Base-by-base conservation (phyloP, 2,329 filamentous ascomycete species). In the Parastagonospora avenae region DNA sequence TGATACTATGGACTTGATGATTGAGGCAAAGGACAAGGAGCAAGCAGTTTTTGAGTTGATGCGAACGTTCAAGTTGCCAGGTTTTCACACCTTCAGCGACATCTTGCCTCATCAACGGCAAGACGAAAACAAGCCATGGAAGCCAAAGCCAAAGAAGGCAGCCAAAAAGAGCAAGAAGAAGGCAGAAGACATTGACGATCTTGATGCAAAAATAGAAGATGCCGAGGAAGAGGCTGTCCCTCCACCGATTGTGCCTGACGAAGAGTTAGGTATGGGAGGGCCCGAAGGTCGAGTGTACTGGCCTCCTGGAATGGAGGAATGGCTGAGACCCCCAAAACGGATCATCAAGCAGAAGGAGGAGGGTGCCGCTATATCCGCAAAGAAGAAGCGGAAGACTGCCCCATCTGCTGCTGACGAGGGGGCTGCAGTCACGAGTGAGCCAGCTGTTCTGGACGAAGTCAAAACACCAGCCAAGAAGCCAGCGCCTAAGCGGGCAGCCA, bases 21-120 rank as follows among this genome's bases (percentile, higher is more conserved):
- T 97, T 53, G 93, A 97, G 76, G 93, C 93, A 41, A 97, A 97
- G 72, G 93, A 97, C 68, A 97, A 97, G 74, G 93, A 97, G 71
- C 93, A 97, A 73, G 92, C 93, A 0, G 91, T 97, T 0, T 96
- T 97, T 64, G 91, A 96, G 58, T 80, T 97, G 14, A 97, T 97
- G 92, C 83, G 89, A 16, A 92, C 81, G 0, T 96, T 92, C 72
- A 92, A 88, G 63, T 79, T 97, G 0, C 90, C 92, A 0, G 92
- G 92, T 0, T 90, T 86, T 75, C 81, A 94, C 15, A 82, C 75
- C 0, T 85, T 95, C 68, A 89, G 88, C 60, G 86, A 95, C 47
- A 78, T 97, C 1, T 79, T 93, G 2, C 92, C 92, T 0, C 83
- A 92, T 67, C 84, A 87, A 50, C 82, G 92, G 0, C 80, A 82